Evolutionary conservation across 75 land plant species (phyloP), one percentile per base, ranked within the genome.

Genomic region (Chamaecyparis obtusa): DNA sequence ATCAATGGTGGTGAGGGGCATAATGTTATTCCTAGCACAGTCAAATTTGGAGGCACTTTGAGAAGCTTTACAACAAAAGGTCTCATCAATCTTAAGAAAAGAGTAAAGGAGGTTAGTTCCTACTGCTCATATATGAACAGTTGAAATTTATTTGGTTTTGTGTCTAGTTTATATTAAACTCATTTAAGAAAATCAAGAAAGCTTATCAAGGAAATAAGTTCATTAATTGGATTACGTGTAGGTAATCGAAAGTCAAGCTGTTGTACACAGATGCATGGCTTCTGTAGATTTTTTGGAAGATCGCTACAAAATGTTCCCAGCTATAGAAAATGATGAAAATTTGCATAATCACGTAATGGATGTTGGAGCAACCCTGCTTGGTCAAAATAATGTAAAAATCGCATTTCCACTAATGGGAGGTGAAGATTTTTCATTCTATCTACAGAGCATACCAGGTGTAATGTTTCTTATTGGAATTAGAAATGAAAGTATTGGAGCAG

Each of bases 401-500:
- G 64, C 88, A 16, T n/a, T 55, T 3, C 83, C 39, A 9, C 44
- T 86, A 83, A 94, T 92, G 92, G 95, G 89, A 41, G 90, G 94
- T 36, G 96, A 94, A 85, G 96, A 94, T 83, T 94, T 94, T 83
- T 84, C 96, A 5, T 93, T 94, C 90, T 94, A 86, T 87, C 84
- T 84, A 69, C 85, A 93, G 67, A 83, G 88, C 30, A 88, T 94
- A 16, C 96, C 96, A 35, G 96, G 95, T 80, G 87, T 88, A 7
- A 86, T 90, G 41, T 83, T 92, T 24, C 43, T 87, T 0, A 41
- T 94, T 56, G 96, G 96, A 30, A 88, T 88, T 5, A 88, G 79
- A 43, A 92, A 93, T 84, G 89, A 90, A 75, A 92, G 27, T 32
- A 43, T 64, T 15, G 96, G 94, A 30, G 48, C 91, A 21, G 74